Evolutionary conservation across 352 stramenopile genomes (phyloP).

Genomic region (Thraustochytrium sp.): DNA sequence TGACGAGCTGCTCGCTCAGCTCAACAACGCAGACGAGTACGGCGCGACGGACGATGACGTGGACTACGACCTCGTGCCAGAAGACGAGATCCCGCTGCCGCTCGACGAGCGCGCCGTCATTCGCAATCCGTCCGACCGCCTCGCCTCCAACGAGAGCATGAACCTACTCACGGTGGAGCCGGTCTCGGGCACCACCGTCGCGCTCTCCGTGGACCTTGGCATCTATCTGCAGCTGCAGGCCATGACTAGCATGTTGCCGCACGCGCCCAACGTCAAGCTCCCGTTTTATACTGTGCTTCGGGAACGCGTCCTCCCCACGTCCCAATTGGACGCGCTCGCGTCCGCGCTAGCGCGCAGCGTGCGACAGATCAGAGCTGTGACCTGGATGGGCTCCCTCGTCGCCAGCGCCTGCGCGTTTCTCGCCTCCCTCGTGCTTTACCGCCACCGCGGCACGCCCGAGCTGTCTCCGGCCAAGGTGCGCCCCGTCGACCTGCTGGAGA

Average conservation of each 20-base stretch:
- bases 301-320: no score
- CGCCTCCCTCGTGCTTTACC: neutral
- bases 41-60: neutral
- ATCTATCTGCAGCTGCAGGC: slow-evolving; percentile 23
- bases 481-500: neutral
- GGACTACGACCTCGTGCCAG: neutral
- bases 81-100: slow-evolving; percentile 8
- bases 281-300: neutral
- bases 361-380: neutral
- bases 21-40: neutral
- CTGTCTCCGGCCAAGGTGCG: neutral
- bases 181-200: neutral
- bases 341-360: neutral
- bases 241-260: neutral
- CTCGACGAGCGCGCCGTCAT: slow-evolving; percentile 24
- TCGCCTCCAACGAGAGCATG: neutral
- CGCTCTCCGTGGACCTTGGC: neutral
- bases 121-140: neutral
- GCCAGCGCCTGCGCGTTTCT: neutral
- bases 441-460: neutral
- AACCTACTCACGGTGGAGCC: slow-evolving; percentile 13
- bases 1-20: neutral
- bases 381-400: neutral
- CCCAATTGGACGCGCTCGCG: neutral
- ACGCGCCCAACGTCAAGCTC: neutral